Percentiles rank a stretch among this genome's conserved stretches.
phyloP scores from a whole-genome alignment of 305 asterid species.

The Rubia tinctorum region DNA sequence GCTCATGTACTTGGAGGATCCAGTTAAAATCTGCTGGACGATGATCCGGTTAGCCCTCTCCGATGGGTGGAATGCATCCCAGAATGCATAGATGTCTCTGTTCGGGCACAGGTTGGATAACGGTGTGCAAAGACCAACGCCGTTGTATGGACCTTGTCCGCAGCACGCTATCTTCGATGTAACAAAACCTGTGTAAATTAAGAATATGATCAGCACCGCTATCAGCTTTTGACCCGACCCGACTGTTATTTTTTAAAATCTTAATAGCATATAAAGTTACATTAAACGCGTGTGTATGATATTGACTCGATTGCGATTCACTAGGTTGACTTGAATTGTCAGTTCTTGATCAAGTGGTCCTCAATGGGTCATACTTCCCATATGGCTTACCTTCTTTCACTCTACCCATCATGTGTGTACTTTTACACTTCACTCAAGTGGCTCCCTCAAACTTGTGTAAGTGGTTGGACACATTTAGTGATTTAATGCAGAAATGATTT shows the following conservation, averaged over 20 bases:
- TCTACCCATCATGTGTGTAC: neutral
- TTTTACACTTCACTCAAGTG: neutral
- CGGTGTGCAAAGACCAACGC: conserved; percentile 73
- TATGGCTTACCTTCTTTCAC: neutral
- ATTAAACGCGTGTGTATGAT: too few species aligned
- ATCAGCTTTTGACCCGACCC: neutral
- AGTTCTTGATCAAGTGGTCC: conserved; percentile 14
- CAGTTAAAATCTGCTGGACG: conserved; percentile 55
- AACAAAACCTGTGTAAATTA: conserved; percentile 42
- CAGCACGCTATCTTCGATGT: conserved; percentile 77
- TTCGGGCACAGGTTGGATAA: conserved; percentile 64
- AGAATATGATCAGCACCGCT: too few species aligned
- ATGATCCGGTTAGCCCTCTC: conserved; percentile 66
- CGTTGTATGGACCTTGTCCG: conserved; percentile 85
- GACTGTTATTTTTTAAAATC: too few species aligned
- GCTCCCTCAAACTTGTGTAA: neutral
- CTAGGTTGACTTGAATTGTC: too few species aligned
- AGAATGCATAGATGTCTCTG: conserved; percentile 57
- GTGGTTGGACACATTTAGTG: neutral
- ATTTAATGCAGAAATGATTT: neutral
- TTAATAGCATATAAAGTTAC: too few species aligned
- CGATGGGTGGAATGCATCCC: conserved; percentile 81
- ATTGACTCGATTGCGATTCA: too few species aligned
- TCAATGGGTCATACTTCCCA: neutral
- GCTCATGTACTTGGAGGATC: conserved; percentile 52